Evolutionary conservation across 73 alveolate genomes (phyloP).

Genomic region (Paramecium pentaurelia): DNA sequence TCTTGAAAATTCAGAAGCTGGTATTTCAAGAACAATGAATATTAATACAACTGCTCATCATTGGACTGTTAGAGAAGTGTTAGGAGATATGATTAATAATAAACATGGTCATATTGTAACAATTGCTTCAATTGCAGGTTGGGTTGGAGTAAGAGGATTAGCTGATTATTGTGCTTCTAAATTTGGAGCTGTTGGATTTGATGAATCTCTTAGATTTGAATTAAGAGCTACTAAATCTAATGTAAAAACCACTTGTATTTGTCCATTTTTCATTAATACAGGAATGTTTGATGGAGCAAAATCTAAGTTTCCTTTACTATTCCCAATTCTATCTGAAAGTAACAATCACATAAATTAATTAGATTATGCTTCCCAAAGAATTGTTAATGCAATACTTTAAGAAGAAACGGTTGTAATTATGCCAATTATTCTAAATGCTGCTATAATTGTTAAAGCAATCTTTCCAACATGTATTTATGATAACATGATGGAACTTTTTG

Average conservation of each 20-base stretch:
- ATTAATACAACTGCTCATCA: constrained; percentile 77
- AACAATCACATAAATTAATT: not conserved
- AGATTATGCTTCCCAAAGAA: constrained; percentile 70
- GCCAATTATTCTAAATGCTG: constrained; percentile 59
- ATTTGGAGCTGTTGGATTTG: constrained; percentile 84
- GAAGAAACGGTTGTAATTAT: constrained; percentile 70
- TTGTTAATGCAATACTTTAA: constrained; percentile 72
- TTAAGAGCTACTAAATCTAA: constrained; percentile 59
- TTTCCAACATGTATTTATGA: constrained; percentile 66
- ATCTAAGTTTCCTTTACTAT: constrained; percentile 55
- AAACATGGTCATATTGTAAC: constrained; percentile 85
- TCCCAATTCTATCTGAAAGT: constrained; percentile 69
- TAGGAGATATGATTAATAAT: constrained; percentile 73
- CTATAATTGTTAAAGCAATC: constrained; percentile 57
- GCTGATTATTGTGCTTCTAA: constrained; percentile 86
- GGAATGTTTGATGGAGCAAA: constrained; percentile 90
- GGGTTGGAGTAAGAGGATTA: constrained; percentile 70
- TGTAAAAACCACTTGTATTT: constrained; percentile 81
- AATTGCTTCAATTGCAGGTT: constrained; percentile 80
- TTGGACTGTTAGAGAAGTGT: constrained; percentile 76
- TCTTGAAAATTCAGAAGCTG: constrained; percentile 59
- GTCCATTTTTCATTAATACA: constrained; percentile 84
- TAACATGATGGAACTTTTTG: constrained; percentile 55
- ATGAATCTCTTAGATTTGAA: constrained; percentile 81
- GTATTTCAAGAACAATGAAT: constrained; percentile 65